These are phyloP conservation scores for sunflower (Helianthus annuus) DNA, from an alignment of 129 eudicot species.

Conservation along the genomic window HanXRQr2.0-SUNRISE NC_035446.2:172173203-172173702, in stretches of 20 bases:
- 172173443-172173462: slow-evolving; percentile 90
- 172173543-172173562: slow-evolving; percentile 80
- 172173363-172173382: slow-evolving; percentile 51
- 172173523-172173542: slow-evolving; percentile 47
- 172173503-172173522: slow-evolving; percentile 55
- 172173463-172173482: slow-evolving; percentile 55
- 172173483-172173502: slow-evolving; percentile 44
- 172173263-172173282: slow-evolving; percentile 44
- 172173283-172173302: slow-evolving; percentile 61
- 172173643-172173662: slow-evolving; percentile 67
- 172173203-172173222: slow-evolving; percentile 44
- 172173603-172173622: slow-evolving; percentile 94
- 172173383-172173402: slow-evolving; percentile 46
- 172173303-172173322: slow-evolving; percentile 54
- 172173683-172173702: slow-evolving; percentile 77
- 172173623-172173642: slow-evolving; percentile 72
- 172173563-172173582: slow-evolving; percentile 82
- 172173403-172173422: slow-evolving; percentile 39
- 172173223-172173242: slow-evolving; percentile 81
- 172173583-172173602: slow-evolving; percentile 80
- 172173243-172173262: slow-evolving; percentile 76
- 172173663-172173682: slow-evolving; percentile 33
- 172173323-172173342: slow-evolving; percentile 47
- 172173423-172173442: slow-evolving; percentile 69
- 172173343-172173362: slow-evolving; percentile 50